Conservation (phyloP, 2,329 filamentous ascomycete species). For the Cryphonectria nitschkei region DNA sequence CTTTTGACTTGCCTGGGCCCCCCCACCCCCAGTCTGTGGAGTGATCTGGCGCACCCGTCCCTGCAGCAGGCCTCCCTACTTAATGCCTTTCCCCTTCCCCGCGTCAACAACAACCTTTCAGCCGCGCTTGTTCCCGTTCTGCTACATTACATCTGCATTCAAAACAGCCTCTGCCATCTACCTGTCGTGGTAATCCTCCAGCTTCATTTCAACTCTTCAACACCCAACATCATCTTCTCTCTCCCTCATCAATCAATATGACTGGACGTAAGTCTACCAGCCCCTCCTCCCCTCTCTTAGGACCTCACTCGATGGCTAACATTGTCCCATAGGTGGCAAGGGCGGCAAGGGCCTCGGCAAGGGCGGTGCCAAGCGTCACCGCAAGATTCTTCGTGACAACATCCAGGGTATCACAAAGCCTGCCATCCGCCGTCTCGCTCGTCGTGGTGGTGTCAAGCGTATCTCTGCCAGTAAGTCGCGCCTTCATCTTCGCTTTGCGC, state of each 20-base stretch:
- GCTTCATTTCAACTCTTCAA: slow-evolving; percentile 26
- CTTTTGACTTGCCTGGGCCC: not conserved
- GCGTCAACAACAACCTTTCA: slow-evolving; percentile 21
- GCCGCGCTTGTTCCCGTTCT: slow-evolving; percentile 17
- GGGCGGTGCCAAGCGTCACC: slow-evolving; percentile 97
- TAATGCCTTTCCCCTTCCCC: slow-evolving; percentile 27
- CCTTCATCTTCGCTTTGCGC: not conserved
- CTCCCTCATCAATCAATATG: slow-evolving; percentile 35
- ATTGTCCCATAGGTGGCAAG: slow-evolving; percentile 72
- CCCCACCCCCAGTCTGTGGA: not conserved
- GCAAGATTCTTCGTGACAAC: slow-evolving; percentile 99
- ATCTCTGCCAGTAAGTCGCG: slow-evolving; percentile 84
- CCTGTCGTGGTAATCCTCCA: slow-evolving; percentile 9
- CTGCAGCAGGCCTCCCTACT: slow-evolving; percentile 23
- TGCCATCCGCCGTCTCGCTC: slow-evolving; percentile 95
- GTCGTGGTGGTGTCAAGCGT: slow-evolving; percentile 99
- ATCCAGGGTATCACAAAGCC: slow-evolving; percentile 99
- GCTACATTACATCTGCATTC: slow-evolving; percentile 16
- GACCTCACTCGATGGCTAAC: not conserved
- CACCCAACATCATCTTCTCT: slow-evolving; percentile 20
- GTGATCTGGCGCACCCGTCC: slow-evolving; percentile 20
- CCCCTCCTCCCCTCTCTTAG: not conserved
- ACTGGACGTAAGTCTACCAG: slow-evolving; percentile 41
- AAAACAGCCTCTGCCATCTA: slow-evolving; percentile 4
- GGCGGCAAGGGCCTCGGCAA: slow-evolving; percentile 98